phyloP scores from a whole-genome alignment of 345 rosid genomes.

The Eucalyptus cloeziana region DNA sequence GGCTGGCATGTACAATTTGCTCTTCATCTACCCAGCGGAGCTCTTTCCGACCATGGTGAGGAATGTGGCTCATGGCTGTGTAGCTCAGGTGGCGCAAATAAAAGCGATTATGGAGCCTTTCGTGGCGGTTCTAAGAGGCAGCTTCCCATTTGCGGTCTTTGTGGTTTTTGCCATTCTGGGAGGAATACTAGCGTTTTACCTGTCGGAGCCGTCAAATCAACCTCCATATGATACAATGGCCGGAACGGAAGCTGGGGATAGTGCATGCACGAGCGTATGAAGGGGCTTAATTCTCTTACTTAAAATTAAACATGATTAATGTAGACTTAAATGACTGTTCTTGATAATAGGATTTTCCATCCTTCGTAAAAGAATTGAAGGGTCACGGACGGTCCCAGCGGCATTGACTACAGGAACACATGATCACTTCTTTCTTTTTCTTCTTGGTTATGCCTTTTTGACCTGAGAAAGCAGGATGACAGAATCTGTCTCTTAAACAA shows the following conservation, averaged over 20 bases:
- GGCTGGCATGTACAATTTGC: constrained; percentile 77
- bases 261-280: neutral
- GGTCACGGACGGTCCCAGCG: no score
- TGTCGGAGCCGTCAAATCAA: constrained; percentile 21
- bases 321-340: no score
- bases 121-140: constrained; percentile 64
- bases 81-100: constrained; percentile 71
- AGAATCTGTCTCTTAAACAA: no score
- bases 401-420: no score
- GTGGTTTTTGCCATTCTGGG: constrained; percentile 50
- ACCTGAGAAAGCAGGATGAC: no score
- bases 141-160: constrained; percentile 54
- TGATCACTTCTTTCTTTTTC: no score
- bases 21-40: constrained; percentile 55
- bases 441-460: no score
- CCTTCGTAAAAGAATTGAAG: no score
- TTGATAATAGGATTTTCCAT: no score
- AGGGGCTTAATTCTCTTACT: no score
- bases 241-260: constrained; percentile 13
- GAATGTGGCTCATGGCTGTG: constrained; percentile 20
- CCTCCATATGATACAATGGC: constrained; percentile 66
- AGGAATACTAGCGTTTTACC: constrained; percentile 57
- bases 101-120: constrained; percentile 80
- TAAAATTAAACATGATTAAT: no score
- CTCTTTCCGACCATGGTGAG: constrained; percentile 55